Evolutionary conservation across 2,329 filamentous ascomycete species (phyloP).

Genomic region (Fusarium gaditjirri): DNA sequence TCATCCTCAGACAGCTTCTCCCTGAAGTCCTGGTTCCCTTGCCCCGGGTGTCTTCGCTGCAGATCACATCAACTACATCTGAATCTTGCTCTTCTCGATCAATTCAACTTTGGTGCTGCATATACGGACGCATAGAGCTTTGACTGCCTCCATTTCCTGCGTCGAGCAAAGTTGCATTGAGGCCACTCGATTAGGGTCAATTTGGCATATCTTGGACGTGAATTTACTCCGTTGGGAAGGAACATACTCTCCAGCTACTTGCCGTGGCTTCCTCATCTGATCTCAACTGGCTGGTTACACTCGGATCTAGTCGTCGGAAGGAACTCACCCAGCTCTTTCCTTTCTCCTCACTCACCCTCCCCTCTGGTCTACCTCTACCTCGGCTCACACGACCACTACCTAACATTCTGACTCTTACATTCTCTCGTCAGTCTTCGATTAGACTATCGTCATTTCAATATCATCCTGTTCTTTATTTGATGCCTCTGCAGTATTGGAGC

Average conservation of each 20-base stretch:
- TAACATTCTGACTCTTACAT: conserved; percentile 26
- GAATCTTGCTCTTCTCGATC: conserved; percentile 8
- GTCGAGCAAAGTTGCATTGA: conserved; percentile 3
- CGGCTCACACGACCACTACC: conserved; percentile 24
- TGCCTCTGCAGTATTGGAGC: conserved; percentile 45
- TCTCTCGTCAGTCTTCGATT: neutral
- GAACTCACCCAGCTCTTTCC: conserved; percentile 15
- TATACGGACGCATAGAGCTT: neutral
- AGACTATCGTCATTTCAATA: neutral
- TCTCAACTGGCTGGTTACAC: conserved; percentile 22
- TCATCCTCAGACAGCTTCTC: conserved; percentile 29
- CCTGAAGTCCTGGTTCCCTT: conserved; percentile 39
- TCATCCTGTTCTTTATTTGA: conserved; percentile 23
- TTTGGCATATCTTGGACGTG: conserved; percentile 9
- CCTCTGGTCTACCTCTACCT: conserved; percentile 6
- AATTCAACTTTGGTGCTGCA: conserved; percentile 2
- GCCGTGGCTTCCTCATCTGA: conserved; percentile 17
- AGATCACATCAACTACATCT: conserved; percentile 28
- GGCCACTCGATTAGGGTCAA: neutral
- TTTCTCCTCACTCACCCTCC: conserved; percentile 18
- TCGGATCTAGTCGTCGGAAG: conserved; percentile 4
- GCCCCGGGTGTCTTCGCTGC: conserved; percentile 32
- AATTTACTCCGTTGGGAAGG: conserved; percentile 9
- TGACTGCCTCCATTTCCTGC: conserved; percentile 5
- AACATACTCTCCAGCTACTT: conserved; percentile 8